Evolutionary conservation across 148 eudicot species (phyloP).

Genomic region (Persicaria tinctoria): DNA sequence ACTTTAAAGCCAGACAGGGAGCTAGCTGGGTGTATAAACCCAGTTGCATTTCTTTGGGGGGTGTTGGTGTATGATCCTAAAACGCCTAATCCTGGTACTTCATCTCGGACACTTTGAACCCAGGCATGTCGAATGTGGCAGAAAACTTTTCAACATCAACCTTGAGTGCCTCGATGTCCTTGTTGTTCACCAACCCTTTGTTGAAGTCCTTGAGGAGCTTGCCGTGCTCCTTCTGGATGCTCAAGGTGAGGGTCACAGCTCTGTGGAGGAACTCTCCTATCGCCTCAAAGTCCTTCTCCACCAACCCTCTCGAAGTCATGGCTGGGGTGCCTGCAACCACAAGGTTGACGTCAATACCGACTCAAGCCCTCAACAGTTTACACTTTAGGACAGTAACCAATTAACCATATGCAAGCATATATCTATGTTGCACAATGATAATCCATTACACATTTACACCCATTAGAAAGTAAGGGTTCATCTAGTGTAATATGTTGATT

Average conservation of each 20-base stretch:
- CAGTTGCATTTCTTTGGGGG: not conserved
- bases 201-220: constrained; percentile 95
- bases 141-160: constrained; percentile 88
- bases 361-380: not conserved
- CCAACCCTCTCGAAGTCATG: constrained; percentile 95
- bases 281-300: constrained; percentile 96
- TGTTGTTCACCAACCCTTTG: constrained; percentile 95
- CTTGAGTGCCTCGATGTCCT: constrained; percentile 79
- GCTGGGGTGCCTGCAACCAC: constrained; percentile 74
- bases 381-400: not conserved
- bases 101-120: constrained; percentile 73
- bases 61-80: not conserved
- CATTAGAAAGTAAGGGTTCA: no score
- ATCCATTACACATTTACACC: no score
- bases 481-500: no score
- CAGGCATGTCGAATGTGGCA: constrained; percentile 90
- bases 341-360: not conserved
- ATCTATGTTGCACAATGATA: no score
- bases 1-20: not conserved
- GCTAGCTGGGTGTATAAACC: not conserved
- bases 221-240: constrained; percentile 85
- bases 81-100: constrained; percentile 65
- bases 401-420: no score
- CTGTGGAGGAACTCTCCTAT: constrained; percentile 96
- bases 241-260: constrained; percentile 66